Percentiles rank a stretch among this genome's conserved stretches.
Evolutionary conservation across 2,329 filamentous ascomycete genomes (phyloP).

Genomic region (Periconia sp.): DNA sequence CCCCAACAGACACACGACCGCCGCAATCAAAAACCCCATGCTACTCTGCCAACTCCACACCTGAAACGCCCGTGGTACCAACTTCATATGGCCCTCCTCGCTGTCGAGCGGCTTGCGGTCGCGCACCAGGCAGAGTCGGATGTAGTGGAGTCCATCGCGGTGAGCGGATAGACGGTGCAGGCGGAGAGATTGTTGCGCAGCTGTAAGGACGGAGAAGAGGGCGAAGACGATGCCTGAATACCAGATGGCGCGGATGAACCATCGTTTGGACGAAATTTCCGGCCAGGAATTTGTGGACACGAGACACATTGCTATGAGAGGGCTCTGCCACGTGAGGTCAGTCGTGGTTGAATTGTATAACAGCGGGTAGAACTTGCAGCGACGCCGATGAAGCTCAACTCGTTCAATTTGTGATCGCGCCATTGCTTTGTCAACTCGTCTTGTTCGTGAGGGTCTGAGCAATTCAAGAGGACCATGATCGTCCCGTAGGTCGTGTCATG

Average conservation of each 20-base stretch:
- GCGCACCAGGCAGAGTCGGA: slow-evolving; percentile 10
- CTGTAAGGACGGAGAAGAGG: slow-evolving; percentile 12
- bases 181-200: slow-evolving; percentile 10
- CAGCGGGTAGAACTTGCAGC: slow-evolving; percentile 1
- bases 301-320: slow-evolving; percentile 12
- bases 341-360: too few relatives aligned
- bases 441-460: slow-evolving; percentile 4
- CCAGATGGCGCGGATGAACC: slow-evolving; percentile 12
- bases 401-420: slow-evolving; percentile 14
- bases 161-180: slow-evolving; percentile 9
- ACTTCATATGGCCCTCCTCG: slow-evolving; percentile 7
- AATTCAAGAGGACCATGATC: slow-evolving; percentile 12
- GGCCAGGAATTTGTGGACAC: slow-evolving; percentile 11
- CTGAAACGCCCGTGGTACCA: slow-evolving; percentile 9
- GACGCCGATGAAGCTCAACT: slow-evolving; percentile 12
- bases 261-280: slow-evolving; percentile 9
- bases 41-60: slow-evolving; percentile 11
- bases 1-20: slow-evolving; percentile 6
- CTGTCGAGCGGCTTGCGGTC: slow-evolving; percentile 12
- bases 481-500: slow-evolving; percentile 13
- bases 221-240: slow-evolving; percentile 13
- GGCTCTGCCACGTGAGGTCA: slow-evolving; percentile 3
- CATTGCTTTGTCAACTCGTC: slow-evolving; percentile 8
- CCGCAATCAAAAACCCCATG: slow-evolving; percentile 12
- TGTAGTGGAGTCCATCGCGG: slow-evolving; percentile 7